Evolutionary conservation across 2,329 filamentous ascomycete genomes (phyloP).

Genomic region (Sporothrix brunneoviolacea): DNA sequence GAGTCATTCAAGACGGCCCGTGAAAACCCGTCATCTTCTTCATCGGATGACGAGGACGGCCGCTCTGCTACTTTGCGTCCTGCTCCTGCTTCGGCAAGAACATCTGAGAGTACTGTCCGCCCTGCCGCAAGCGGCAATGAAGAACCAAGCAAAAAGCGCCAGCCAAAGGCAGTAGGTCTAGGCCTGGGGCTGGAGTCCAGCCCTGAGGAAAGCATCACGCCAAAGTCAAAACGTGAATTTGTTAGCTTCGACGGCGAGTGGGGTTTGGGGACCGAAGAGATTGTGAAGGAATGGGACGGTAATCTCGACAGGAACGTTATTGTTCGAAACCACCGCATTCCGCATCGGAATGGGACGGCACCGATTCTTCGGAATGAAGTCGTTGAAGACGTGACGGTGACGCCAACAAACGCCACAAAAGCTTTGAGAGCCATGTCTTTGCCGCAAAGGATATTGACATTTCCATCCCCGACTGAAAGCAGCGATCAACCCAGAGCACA

Average conservation of each 20-base stretch:
- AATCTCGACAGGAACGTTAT: conserved; percentile 48
- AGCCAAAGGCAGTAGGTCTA: conserved; percentile 33
- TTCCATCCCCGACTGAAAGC: conserved; percentile 31
- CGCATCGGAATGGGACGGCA: conserved; percentile 20
- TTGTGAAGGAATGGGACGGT: conserved; percentile 49
- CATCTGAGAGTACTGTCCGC: conserved; percentile 40
- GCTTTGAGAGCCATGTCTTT: conserved; percentile 42
- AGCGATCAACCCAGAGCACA: conserved; percentile 18
- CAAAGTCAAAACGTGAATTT: conserved; percentile 42
- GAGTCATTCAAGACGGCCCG: conserved; percentile 67
- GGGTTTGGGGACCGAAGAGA: conserved; percentile 37
- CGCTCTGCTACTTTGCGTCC: conserved; percentile 47
- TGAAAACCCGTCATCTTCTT: conserved; percentile 46
- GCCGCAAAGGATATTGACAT: conserved; percentile 34
- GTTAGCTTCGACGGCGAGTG: conserved; percentile 54
- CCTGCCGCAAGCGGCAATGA: conserved; percentile 23
- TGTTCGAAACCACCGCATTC: conserved; percentile 40
- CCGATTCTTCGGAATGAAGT: conserved; percentile 29
- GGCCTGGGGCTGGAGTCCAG: conserved; percentile 39
- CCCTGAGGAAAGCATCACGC: conserved; percentile 34
- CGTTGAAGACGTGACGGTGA: conserved; percentile 40
- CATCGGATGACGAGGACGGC: conserved; percentile 56
- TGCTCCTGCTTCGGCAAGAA: conserved; percentile 30
- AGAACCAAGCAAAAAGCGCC: conserved; percentile 22
- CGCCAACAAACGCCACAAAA: conserved; percentile 46